These are phyloP conservation scores for Ceratocystis ficicola DNA, from an alignment of 2,329 filamentous ascomycete species.

Conservation along the genomic window DNA sequence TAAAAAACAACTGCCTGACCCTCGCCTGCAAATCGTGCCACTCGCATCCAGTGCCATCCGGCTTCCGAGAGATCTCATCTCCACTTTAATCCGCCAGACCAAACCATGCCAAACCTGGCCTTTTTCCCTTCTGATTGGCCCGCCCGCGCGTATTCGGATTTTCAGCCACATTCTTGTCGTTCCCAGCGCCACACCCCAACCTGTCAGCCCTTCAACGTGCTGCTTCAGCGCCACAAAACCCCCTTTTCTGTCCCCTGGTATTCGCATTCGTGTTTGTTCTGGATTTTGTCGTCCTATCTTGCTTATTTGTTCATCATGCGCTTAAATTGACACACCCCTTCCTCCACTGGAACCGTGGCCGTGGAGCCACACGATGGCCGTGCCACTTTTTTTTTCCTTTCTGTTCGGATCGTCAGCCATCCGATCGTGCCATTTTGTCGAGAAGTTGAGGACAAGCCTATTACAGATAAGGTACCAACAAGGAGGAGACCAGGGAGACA, in stretches of 20 bases:
- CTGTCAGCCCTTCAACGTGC: not conserved
- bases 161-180: no score
- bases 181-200: not conserved
- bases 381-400: not conserved
- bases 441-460: no score
- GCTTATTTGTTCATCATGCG: not conserved
- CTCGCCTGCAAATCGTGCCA: not conserved
- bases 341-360: no score
- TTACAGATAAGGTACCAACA: no score
- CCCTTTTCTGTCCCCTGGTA: constrained; percentile 6
- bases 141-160: not conserved
- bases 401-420: constrained; percentile 14
- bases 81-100: no score
- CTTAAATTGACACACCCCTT: not conserved
- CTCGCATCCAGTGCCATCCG: constrained; percentile 2
- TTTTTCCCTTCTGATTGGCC: not conserved
- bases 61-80: not conserved
- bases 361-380: not conserved
- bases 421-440: constrained; percentile 10
- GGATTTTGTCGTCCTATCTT: not conserved
- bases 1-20: not conserved
- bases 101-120: not conserved
- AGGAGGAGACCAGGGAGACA: no score
- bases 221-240: not conserved
- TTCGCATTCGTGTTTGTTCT: constrained; percentile 18